phyloP scores from a whole-genome alignment of 2,329 filamentous ascomycete species.

The Neonectria ditissima region DNA sequence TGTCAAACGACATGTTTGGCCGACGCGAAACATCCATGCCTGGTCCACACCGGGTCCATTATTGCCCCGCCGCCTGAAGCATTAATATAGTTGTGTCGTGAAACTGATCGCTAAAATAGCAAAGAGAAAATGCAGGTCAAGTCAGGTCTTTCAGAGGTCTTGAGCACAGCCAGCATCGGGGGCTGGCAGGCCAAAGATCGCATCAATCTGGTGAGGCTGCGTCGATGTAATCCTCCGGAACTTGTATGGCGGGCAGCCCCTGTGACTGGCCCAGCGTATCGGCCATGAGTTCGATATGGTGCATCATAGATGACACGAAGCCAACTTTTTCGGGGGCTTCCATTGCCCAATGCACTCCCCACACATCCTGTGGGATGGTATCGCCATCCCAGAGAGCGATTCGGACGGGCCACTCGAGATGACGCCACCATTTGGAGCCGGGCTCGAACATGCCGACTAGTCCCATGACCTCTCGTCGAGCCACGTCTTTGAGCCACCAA shows the following conservation, averaged over 20 bases:
- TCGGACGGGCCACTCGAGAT: constrained; percentile 70
- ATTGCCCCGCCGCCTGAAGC: constrained; percentile 7
- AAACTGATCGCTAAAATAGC: constrained; percentile 10
- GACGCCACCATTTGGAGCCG: constrained; percentile 70
- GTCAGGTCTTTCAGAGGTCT: constrained; percentile 2
- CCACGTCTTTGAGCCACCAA: constrained; percentile 79
- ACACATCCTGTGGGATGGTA: constrained; percentile 66
- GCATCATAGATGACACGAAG: constrained; percentile 52
- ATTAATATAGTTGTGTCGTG: constrained; percentile 14
- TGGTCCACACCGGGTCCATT: constrained; percentile 21
- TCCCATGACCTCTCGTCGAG: constrained; percentile 73
- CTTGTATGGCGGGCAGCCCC: constrained; percentile 44
- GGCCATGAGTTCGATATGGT: constrained; percentile 56
- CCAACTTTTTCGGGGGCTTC: constrained; percentile 53
- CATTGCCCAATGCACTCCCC: constrained; percentile 65
- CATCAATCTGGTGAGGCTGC: constrained; percentile 50
- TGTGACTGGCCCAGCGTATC: constrained; percentile 50
- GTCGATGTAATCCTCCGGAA: constrained; percentile 49
- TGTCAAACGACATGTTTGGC: constrained; percentile 14
- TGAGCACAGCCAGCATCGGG: neutral
- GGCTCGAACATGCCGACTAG: constrained; percentile 70
- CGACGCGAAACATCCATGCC: constrained; percentile 6
- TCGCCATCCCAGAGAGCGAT: constrained; percentile 68
- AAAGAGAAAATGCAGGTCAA: constrained; percentile 9
- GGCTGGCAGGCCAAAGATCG: neutral